These are phyloP conservation scores for Dissophora ornata DNA, from an alignment of 192 early-diverging fungal species.

Conservation along the genomic window DNA sequence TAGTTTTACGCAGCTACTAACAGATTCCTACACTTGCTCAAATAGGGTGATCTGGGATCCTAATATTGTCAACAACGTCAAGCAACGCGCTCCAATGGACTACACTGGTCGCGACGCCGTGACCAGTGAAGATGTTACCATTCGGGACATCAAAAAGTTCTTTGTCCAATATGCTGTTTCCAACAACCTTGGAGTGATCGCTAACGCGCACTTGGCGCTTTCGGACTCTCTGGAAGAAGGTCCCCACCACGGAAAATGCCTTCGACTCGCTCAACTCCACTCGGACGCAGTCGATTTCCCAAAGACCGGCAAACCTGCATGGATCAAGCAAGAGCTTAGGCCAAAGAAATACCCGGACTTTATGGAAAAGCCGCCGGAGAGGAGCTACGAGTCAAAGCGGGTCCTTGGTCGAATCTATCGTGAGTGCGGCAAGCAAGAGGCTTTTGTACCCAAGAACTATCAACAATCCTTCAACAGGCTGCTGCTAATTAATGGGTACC, in stretches of 20 bases:
- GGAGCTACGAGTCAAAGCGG: slow-evolving; percentile 63
- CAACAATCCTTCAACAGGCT: slow-evolving; percentile 52
- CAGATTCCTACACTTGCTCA: neutral
- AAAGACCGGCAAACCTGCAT: slow-evolving; percentile 72
- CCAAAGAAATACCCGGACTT: slow-evolving; percentile 72
- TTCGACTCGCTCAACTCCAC: slow-evolving; percentile 72
- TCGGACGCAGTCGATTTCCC: slow-evolving; percentile 82
- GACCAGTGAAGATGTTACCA: slow-evolving; percentile 55
- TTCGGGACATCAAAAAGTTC: slow-evolving; percentile 64
- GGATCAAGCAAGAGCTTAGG: slow-evolving; percentile 52
- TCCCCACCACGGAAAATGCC: slow-evolving; percentile 61
- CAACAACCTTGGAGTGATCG: slow-evolving; percentile 75
- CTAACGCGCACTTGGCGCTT: slow-evolving; percentile 73
- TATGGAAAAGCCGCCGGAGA: slow-evolving; percentile 73
- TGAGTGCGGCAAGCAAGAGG: slow-evolving; percentile 51
- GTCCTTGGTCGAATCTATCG: slow-evolving; percentile 68
- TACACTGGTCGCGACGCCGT: slow-evolving; percentile 54
- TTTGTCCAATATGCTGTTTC: slow-evolving; percentile 74
- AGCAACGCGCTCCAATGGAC: slow-evolving; percentile 62
- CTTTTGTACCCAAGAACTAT: slow-evolving; percentile 59
- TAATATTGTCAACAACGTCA: slow-evolving; percentile 54
- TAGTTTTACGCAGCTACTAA: too few relatives aligned
- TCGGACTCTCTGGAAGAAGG: slow-evolving; percentile 65
- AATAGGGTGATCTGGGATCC: slow-evolving; percentile 68
- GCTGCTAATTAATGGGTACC: slow-evolving; percentile 60